Base-by-base conservation (phyloP, 140 eudicot species). In the Stevia rebaudiana region DNA sequence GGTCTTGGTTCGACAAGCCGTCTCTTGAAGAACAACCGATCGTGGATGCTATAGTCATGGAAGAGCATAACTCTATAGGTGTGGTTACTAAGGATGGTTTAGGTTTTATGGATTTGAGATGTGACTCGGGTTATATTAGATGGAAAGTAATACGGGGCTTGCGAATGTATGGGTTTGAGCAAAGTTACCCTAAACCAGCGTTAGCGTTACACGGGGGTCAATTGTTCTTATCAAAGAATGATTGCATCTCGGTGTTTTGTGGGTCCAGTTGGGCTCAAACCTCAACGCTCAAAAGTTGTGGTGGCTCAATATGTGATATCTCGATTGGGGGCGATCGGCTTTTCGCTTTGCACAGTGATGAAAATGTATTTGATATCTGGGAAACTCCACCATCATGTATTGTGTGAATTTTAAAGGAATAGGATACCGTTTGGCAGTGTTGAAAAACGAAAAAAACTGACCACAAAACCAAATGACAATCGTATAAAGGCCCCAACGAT, bases 21-120 rank as follows among this genome's bases (percentile, higher is more conserved):
- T 71, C 80, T 7, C 75, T 78, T 9, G 80, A 77, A 16, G 80
- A 77, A 43, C 78, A 89, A 72, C 74, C 95, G 63, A 95, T 88
- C 5, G 78, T 95, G 13, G 99, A 92, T 25, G 90, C 97, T 0
- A 78, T 92, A 3, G 99, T 86, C 16, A 83, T 88, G 90, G 97
- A 88, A 73, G 99, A 79, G 43, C 79, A 72, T 9, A 59, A 52
- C 36, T 79, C 90, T 1, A 83, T 92, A 19, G 88, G 98, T 42
- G 97, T 92, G n/a, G 99, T 92, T 8, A 88, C 88, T 30, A 95
- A 85, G 76, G 99, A 88, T 78, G 97, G 88, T 72, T 71, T 92
- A 53, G 99, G 99, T 75, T 92, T 92, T 63, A 83, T 88, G 89
- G 99, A 92, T 61, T 68, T 92, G 69, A 86, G 99, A 54, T 78